Conservation (phyloP, 371 early-diverging fungal genomes). For the Coemansia sp. region DNA sequence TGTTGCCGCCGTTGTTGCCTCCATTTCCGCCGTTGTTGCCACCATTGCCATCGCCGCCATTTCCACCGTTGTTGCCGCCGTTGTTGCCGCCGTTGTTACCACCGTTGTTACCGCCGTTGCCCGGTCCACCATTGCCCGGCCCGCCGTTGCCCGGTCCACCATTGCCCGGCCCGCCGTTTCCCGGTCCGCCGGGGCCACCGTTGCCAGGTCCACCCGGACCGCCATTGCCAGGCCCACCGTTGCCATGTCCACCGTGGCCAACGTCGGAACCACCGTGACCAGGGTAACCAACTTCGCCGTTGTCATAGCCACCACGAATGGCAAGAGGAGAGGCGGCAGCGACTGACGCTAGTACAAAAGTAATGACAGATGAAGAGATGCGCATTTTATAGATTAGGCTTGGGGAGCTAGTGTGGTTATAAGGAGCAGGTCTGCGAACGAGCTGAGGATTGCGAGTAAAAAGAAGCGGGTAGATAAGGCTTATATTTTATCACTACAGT, state of each 20-base stretch:
- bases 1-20: background rate
- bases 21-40: constrained; percentile 7
- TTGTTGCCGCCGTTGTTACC: background rate
- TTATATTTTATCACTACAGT: background rate
- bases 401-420: background rate
- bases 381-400: constrained; percentile 26
- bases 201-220: background rate
- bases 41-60: constrained; percentile 10
- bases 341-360: constrained; percentile 24
- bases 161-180: background rate
- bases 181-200: constrained; percentile 10
- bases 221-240: background rate
- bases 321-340: constrained; percentile 28
- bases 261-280: background rate
- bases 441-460: constrained; percentile 2
- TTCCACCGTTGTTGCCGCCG: background rate
- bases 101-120: background rate
- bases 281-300: constrained; percentile 7
- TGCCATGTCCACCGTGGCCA: background rate
- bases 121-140: background rate
- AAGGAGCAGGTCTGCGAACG: background rate
- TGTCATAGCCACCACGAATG: background rate
- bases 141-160: constrained; percentile 2
- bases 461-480: constrained; percentile 3
- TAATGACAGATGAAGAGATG: constrained; percentile 28